phyloP scores from a whole-genome alignment of 116 monocot species.

The Phalaenopsis hybrid region DNA sequence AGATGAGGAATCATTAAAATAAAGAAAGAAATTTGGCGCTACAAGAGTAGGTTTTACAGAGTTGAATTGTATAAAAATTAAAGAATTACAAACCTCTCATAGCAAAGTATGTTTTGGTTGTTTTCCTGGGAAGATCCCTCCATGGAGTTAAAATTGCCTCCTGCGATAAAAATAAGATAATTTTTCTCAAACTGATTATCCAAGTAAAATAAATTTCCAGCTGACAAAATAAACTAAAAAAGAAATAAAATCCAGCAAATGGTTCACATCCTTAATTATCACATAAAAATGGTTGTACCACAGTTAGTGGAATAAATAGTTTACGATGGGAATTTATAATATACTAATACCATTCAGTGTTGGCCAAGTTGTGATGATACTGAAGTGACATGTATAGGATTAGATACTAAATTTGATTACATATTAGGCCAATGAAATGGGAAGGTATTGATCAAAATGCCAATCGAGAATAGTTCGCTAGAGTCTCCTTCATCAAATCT shows the following conservation, averaged over 20 bases:
- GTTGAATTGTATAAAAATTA: background rate
- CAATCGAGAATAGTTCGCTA: too few relatives aligned
- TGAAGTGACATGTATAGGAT: too few relatives aligned
- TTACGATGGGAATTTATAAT: too few relatives aligned
- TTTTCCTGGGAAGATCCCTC: constrained; percentile 68
- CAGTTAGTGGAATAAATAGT: background rate
- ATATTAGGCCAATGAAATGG: too few relatives aligned
- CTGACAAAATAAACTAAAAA: background rate
- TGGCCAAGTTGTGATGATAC: too few relatives aligned
- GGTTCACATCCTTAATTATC: background rate
- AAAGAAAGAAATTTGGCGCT: background rate
- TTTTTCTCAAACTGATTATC: background rate
- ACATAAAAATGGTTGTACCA: background rate
- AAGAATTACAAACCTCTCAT: constrained; percentile 67
- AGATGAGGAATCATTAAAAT: background rate
- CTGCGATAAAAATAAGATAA: constrained; percentile 24
- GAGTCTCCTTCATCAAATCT: too few relatives aligned
- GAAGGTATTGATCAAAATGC: too few relatives aligned
- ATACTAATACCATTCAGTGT: background rate
- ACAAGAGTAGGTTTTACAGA: background rate
- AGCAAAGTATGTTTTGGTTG: constrained; percentile 69
- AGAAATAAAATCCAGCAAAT: background rate
- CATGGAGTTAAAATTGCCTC: constrained; percentile 80
- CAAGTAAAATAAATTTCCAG: background rate
- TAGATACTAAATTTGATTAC: too few relatives aligned